Percentiles rank a stretch among this genome's conserved stretches.
phyloP scores from a whole-genome alignment of 768 basidiomycete genomes.

The Punctularia strigosozonata region DNA sequence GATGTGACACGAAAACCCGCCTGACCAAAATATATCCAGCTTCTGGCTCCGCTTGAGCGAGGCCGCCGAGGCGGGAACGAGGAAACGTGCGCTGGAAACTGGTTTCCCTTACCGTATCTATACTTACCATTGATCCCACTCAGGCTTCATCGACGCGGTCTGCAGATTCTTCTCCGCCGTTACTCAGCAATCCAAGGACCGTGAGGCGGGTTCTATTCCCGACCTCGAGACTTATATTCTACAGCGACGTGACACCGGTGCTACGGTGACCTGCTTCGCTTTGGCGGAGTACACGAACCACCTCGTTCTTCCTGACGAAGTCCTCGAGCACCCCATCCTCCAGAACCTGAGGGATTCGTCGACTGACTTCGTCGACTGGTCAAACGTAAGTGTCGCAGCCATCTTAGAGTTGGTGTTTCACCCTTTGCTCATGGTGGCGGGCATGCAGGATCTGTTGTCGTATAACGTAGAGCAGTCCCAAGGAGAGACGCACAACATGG shows the following conservation, averaged over 20 bases:
- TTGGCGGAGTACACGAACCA: slow-evolving; percentile 50
- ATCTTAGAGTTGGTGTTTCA: too few species aligned
- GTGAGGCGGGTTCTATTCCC: slow-evolving; percentile 44
- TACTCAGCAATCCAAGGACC: slow-evolving; percentile 47
- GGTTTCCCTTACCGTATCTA: too few species aligned
- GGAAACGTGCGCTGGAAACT: too few species aligned
- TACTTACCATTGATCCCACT: too few species aligned
- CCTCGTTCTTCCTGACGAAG: slow-evolving; percentile 50
- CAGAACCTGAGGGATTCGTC: slow-evolving; percentile 44
- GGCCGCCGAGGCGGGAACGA: not conserved
- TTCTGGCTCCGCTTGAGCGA: not conserved
- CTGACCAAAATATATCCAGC: not conserved
- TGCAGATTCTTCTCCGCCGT: slow-evolving; percentile 30
- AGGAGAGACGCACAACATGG: slow-evolving; percentile 54
- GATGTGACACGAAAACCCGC: not conserved
- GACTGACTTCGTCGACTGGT: slow-evolving; percentile 57
- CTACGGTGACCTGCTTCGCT: slow-evolving; percentile 49
- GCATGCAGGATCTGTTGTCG: slow-evolving; percentile 52
- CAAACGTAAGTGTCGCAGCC: slow-evolving; percentile 38
- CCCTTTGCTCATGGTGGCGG: too few species aligned
- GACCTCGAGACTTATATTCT: slow-evolving; percentile 38
- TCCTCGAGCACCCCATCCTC: slow-evolving; percentile 45
- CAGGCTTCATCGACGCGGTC: not conserved
- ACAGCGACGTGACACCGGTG: slow-evolving; percentile 61
- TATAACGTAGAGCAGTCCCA: slow-evolving; percentile 65